Evolutionary conservation across 129 eudicot genomes (phyloP).

Genomic region (Pulicaria dysenterica): DNA sequence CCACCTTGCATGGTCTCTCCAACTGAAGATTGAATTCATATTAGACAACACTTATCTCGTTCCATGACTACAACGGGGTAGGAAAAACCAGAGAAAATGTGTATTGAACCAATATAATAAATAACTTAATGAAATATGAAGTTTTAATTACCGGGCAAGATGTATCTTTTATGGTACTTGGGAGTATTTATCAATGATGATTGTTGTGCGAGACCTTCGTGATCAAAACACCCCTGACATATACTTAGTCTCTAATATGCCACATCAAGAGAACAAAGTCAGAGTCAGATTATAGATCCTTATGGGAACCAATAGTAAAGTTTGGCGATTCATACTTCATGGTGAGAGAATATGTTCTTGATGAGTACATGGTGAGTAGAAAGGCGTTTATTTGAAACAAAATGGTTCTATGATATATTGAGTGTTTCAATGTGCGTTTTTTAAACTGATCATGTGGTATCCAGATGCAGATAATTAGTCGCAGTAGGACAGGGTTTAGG

Average conservation of each 20-base stretch:
- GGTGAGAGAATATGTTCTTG: too few species aligned
- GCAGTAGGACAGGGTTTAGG: too few species aligned
- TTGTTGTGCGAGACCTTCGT: conserved; percentile 76
- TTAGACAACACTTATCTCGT: conserved; percentile 6
- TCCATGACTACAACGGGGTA: background rate
- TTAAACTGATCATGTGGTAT: too few species aligned
- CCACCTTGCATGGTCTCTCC: conserved; percentile 76
- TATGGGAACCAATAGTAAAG: background rate
- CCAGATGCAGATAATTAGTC: too few species aligned
- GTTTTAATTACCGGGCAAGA: conserved; percentile 62
- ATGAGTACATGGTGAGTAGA: too few species aligned
- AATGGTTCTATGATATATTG: too few species aligned
- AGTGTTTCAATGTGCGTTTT: too few species aligned
- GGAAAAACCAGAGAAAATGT: conserved; percentile 1
- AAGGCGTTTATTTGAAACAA: too few species aligned
- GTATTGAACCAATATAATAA: background rate
- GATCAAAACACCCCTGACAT: conserved; percentile 76
- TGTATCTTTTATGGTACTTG: conserved; percentile 76
- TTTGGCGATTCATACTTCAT: too few species aligned
- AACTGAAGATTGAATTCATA: conserved; percentile 38
- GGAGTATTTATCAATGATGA: conserved; percentile 69
- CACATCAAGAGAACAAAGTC: background rate
- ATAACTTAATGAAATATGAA: background rate
- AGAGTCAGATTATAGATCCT: conserved; percentile 4
- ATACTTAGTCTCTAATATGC: conserved; percentile 58